A percentile compares a stretch with the other conserved stretches of the same genome.
Conservation (phyloP, 2,329 filamentous ascomycete species). For the Rhytidhysteron rufulum region DNA sequence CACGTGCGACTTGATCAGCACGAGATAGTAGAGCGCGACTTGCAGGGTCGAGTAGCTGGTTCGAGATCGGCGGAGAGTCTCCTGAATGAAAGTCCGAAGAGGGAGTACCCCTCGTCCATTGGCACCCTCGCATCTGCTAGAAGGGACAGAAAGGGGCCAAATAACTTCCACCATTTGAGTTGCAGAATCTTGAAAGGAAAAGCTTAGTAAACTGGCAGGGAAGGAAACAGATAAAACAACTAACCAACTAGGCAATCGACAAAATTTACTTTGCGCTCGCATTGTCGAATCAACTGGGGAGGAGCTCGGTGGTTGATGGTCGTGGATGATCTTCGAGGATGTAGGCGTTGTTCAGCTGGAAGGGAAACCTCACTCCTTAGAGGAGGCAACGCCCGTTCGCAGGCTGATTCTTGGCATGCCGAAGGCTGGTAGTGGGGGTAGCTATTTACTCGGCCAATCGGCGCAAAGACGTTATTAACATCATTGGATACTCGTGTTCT, state of each 20-base stretch:
- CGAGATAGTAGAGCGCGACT: conserved; percentile 92
- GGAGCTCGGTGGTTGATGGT: conserved; percentile 59
- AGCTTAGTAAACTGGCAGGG: conserved; percentile 10
- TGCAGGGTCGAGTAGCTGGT: conserved; percentile 97
- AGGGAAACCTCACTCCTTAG: conserved; percentile 43
- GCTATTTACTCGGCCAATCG: conserved; percentile 32
- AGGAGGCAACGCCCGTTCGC: conserved; percentile 27
- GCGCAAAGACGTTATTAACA: conserved; percentile 21
- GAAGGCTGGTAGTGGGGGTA: conserved; percentile 36
- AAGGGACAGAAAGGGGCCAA: conserved; percentile 84
- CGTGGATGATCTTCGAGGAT: conserved; percentile 56
- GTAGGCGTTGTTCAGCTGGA: conserved; percentile 60
- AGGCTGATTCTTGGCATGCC: conserved; percentile 30
- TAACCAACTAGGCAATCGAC: conserved; percentile 98
- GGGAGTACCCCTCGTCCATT: conserved; percentile 75
- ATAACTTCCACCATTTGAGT: conserved; percentile 96
- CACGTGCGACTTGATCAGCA: conserved; percentile 88
- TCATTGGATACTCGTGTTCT: conserved; percentile 18
- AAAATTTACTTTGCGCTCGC: conserved; percentile 89
- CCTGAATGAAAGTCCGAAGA: conserved; percentile 93
- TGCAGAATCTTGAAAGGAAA: conserved; percentile 71
- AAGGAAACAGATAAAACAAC: conserved; percentile 42
- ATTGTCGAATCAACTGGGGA: conserved; percentile 77
- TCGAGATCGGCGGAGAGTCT: conserved; percentile 88
- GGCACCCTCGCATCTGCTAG: conserved; percentile 65